Evolutionary conservation across 768 basidiomycete genomes (phyloP).

Genomic region (Phanerochaete carnosa): DNA sequence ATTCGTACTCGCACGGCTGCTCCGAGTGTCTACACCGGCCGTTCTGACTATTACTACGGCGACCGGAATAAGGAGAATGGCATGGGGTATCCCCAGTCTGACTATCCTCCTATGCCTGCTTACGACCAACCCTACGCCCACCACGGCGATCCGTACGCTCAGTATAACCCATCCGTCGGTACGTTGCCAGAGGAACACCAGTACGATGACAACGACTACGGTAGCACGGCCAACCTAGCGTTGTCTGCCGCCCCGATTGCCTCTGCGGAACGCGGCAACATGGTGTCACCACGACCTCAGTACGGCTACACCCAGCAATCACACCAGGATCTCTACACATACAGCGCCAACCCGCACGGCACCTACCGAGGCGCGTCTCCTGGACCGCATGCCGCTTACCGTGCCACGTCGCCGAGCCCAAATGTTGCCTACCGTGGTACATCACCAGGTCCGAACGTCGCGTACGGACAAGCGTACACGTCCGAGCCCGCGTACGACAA

Average conservation of each 20-base stretch:
- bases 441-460: neutral
- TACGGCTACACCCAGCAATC: conserved; percentile 15
- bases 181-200: conserved; percentile 53
- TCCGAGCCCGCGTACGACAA: conserved; percentile 11
- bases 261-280: conserved; percentile 18
- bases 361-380: neutral
- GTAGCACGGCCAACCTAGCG: conserved; percentile 60
- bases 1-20: conserved; percentile 54
- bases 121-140: conserved; percentile 63
- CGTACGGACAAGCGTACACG: conserved; percentile 5
- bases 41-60: conserved; percentile 48
- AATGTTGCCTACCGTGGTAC: neutral
- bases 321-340: conserved; percentile 7
- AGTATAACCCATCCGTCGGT: conserved; percentile 57
- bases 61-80: conserved; percentile 44
- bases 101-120: conserved; percentile 73
- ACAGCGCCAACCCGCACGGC: conserved; percentile 8
- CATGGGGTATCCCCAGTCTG: conserved; percentile 30
- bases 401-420: neutral
- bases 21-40: conserved; percentile 46
- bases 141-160: conserved; percentile 44
- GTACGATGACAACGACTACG: conserved; percentile 65
- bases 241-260: conserved; percentile 57
- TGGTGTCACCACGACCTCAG: conserved; percentile 6
- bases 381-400: neutral